Percentiles rank a stretch among this genome's conserved stretches.
Evolutionary conservation across 1,139 yeast genomes (phyloP).

Genomic region (Taphrina flavorubra): DNA sequence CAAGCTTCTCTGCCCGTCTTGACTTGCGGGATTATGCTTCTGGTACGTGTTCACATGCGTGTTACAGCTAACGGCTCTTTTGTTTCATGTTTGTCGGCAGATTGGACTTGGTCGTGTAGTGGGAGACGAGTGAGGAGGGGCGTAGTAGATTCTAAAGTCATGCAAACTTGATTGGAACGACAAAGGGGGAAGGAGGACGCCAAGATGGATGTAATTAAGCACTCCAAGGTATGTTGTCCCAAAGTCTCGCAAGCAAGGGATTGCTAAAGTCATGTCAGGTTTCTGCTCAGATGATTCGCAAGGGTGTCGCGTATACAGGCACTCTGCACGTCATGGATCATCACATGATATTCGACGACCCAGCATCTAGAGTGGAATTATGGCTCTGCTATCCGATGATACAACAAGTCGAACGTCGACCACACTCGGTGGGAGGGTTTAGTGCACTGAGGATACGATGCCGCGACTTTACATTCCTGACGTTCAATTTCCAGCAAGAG

Average conservation of each 20-base stretch:
- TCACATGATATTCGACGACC: constrained; percentile 71
- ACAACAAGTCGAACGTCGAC: constrained; percentile 65
- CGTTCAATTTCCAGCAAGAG: constrained; percentile 72
- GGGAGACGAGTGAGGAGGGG: neutral
- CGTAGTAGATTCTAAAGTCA: neutral
- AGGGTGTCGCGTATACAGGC: constrained; percentile 72
- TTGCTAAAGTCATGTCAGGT: constrained; percentile 52
- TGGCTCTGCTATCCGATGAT: constrained; percentile 95
- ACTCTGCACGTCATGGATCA: constrained; percentile 78
- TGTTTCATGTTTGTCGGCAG: neutral
- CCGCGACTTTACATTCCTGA: constrained; percentile 83
- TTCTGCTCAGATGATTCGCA: constrained; percentile 69
- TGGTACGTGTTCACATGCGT: neutral
- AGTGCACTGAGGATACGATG: constrained; percentile 73
- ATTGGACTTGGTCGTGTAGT: no score
- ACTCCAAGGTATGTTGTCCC: constrained; percentile 10
- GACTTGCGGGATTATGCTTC: neutral
- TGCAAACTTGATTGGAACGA: neutral
- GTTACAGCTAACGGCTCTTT: neutral
- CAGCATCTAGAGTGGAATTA: constrained; percentile 60
- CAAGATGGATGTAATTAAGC: constrained; percentile 19
- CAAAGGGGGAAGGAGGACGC: neutral
- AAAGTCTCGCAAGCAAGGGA: no score
- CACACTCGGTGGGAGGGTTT: constrained; percentile 53
- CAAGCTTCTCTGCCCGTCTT: no score